Evolutionary conservation across 2,329 filamentous ascomycete species (phyloP).

Genomic region (Mycocentrospora acerina): DNA sequence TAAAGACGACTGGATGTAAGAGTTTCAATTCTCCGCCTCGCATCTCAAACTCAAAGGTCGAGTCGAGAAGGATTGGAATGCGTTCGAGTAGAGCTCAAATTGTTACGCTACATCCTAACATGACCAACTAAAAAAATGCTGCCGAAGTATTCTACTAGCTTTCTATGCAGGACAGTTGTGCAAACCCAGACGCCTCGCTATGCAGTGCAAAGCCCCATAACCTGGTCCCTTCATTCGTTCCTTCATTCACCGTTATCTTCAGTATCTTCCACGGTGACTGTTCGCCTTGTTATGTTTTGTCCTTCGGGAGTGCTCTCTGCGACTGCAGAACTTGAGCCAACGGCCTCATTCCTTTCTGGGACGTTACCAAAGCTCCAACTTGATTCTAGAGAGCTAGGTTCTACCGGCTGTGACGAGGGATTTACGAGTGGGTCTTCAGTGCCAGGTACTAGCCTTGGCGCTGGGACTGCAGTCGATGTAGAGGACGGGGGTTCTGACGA

Average conservation of each 20-base stretch:
- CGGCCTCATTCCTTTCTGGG: slow-evolving; percentile 25
- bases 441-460: not conserved
- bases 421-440: slow-evolving; percentile 7
- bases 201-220: slow-evolving; percentile 24
- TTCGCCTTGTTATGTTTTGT: slow-evolving; percentile 23
- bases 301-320: slow-evolving; percentile 25
- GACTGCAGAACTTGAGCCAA: slow-evolving; percentile 32
- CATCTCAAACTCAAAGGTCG: too few species aligned
- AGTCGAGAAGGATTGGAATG: too few species aligned
- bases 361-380: slow-evolving; percentile 41
- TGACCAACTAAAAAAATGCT: too few species aligned
- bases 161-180: too few species aligned
- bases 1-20: too few species aligned
- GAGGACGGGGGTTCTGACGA: too few species aligned
- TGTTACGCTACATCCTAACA: too few species aligned
- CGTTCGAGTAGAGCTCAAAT: too few species aligned
- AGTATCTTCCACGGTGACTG: slow-evolving; percentile 36
- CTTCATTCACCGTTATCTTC: slow-evolving; percentile 29
- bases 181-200: slow-evolving; percentile 41
- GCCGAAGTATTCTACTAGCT: too few species aligned
- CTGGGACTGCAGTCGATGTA: not conserved
- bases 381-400: slow-evolving; percentile 35
- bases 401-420: slow-evolving; percentile 26
- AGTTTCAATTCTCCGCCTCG: too few species aligned
- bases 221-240: slow-evolving; percentile 5